Percentiles rank a stretch among this genome's conserved stretches.
Conservation (phyloP, 139 green algal species). For the Closterium sp. region DNA sequence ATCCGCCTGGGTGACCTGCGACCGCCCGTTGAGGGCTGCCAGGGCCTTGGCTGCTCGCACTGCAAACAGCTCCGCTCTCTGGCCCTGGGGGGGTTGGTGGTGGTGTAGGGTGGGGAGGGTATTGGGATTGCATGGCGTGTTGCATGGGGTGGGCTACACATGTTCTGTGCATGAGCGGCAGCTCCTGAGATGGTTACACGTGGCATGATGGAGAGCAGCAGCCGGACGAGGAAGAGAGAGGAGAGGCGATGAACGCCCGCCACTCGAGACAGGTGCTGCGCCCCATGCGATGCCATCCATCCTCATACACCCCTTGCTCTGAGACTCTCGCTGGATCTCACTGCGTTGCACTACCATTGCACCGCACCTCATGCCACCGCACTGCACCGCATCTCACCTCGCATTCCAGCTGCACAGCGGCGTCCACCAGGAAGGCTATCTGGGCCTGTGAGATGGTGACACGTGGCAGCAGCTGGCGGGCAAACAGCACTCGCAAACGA, state of each 20-base stretch:
- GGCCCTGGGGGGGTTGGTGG: slow-evolving; percentile 82
- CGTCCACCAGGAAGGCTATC: neutral
- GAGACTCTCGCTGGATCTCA: too few species aligned
- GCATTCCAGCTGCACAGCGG: neutral
- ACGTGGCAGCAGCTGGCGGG: neutral
- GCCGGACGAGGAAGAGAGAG: too few species aligned
- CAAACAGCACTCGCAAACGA: neutral
- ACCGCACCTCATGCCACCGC: slow-evolving; percentile 59
- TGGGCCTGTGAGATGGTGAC: neutral
- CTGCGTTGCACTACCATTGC: neutral
- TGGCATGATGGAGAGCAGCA: too few species aligned
- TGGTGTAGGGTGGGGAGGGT: slow-evolving; percentile 75
- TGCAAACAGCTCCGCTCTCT: slow-evolving; percentile 93
- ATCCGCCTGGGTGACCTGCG: slow-evolving; percentile 71
- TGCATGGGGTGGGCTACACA: too few species aligned
- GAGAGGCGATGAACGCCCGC: too few species aligned
- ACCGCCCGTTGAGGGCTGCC: slow-evolving; percentile 77
- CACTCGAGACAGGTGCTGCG: too few species aligned
- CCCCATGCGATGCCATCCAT: too few species aligned
- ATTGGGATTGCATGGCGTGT: too few species aligned
- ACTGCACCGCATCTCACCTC: slow-evolving; percentile 65
- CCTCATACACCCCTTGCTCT: too few species aligned
- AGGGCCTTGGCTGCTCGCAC: slow-evolving; percentile 72
- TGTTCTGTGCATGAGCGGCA: too few species aligned
- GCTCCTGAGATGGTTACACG: too few species aligned